Percentiles rank a stretch among this genome's conserved stretches.
Evolutionary conservation across 495 filamentous ascomycete genomes (phyloP).

Genomic region (Viridothelium virens): DNA sequence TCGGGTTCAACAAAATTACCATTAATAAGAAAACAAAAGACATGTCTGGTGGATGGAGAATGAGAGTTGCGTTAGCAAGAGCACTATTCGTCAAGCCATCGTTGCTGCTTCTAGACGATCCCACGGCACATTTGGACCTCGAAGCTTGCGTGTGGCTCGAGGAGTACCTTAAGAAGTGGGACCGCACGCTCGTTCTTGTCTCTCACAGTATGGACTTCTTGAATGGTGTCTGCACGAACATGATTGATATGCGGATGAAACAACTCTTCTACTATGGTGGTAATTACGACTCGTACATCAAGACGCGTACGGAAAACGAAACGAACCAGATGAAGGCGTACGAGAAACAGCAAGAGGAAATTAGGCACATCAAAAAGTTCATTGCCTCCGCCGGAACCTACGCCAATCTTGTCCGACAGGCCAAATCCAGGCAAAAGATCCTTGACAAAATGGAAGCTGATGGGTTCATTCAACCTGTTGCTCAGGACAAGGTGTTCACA

Average conservation of each 20-base stretch:
- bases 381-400: constrained; percentile 99
- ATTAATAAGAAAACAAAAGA: constrained; percentile 99
- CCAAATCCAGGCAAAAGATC: constrained; percentile 99
- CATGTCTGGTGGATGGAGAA: constrained; percentile 99
- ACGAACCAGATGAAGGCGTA: constrained; percentile 98
- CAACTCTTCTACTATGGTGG: constrained; percentile 96
- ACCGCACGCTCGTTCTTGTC: constrained; percentile 91
- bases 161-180: constrained; percentile 99
- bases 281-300: constrained; percentile 96
- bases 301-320: constrained; percentile 91
- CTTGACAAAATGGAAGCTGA: constrained; percentile 99
- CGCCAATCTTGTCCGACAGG: constrained; percentile 96
- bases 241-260: constrained; percentile 95
- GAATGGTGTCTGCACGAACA: constrained; percentile 97
- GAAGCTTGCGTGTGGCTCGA: constrained; percentile 99
- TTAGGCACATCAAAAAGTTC: constrained; percentile 99
- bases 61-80: constrained; percentile 96
- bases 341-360: constrained; percentile 98
- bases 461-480: constrained; percentile 89
- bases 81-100: constrained; percentile 98
- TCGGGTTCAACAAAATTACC: constrained; percentile 95
- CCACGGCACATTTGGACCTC: constrained; percentile 97
- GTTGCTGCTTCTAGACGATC: constrained; percentile 92
- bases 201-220: constrained; percentile 98
- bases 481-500: constrained; percentile 81